Percentiles rank a stretch among this genome's conserved stretches.
These are phyloP conservation scores for Hemisphaericaspora xylanilytica DNA, from an alignment of 1,139 yeast genomes.

Conservation along the genomic window DNA sequence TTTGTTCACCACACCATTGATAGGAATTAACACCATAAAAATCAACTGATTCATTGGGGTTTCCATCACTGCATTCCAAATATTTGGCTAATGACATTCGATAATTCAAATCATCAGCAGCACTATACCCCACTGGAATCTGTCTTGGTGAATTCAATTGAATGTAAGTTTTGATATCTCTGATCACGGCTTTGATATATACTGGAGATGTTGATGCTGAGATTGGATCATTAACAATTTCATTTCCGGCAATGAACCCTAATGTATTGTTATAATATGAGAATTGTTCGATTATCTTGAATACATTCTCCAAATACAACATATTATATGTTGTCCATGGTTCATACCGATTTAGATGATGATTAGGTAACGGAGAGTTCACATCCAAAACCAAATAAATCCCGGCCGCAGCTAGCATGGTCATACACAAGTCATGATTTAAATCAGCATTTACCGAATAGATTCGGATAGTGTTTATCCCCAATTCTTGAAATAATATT, in stretches of 20 bases:
- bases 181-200: constrained; percentile 72
- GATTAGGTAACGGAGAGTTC: constrained; percentile 76
- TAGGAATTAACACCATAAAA: constrained; percentile 95
- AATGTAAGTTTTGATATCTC: constrained; percentile 78
- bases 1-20: constrained; percentile 95
- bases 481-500: constrained; percentile 67
- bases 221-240: constrained; percentile 73
- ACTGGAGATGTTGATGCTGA: constrained; percentile 72
- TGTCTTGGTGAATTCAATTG: constrained; percentile 53
- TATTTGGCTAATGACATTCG: constrained; percentile 77
- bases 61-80: constrained; percentile 69
- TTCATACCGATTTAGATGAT: constrained; percentile 80
- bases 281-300: constrained; percentile 79
- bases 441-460: constrained; percentile 82
- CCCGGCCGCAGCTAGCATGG: constrained; percentile 85
- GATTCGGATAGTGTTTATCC: constrained; percentile 81
- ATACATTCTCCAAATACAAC: constrained; percentile 70
- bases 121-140: constrained; percentile 91
- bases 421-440: constrained; percentile 89
- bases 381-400: constrained; percentile 89
- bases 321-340: constrained; percentile 82
- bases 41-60: constrained; percentile 65
- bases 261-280: constrained; percentile 82
- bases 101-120: constrained; percentile 84
- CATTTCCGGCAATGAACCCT: constrained; percentile 95